Evolutionary conservation across 306 rosid genomes (phyloP), one percentile per base, ranked within the genome.

Genomic region (Luffa acutangula): DNA sequence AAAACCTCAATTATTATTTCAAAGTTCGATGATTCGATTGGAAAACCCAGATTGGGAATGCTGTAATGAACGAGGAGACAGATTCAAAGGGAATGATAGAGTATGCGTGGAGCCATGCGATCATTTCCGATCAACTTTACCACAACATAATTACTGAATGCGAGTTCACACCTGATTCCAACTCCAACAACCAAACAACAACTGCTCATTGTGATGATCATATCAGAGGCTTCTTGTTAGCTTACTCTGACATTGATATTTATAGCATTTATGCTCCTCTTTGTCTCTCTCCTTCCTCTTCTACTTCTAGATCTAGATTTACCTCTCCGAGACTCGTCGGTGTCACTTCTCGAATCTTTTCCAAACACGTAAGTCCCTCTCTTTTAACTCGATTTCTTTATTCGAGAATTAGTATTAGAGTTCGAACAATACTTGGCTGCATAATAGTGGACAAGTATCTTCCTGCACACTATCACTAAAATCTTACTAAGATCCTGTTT

Each of bases 71-170:
- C 58, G 90, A 76, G 25, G n/a, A 37, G 15, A 83, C 92, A 10
- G 92, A 91, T 37, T 18, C 9, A 7, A 69, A 39, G 1, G 96
- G 96, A 0, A 6, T 91, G 56, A 8, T 91, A 57, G 96, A 91
- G 25, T 91, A 85, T 48, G 91, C 91, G 1, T 87, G 91, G 89
- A 86, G 87, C 73, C 96, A 91, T 13, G 93, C 89, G 25, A 86
- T 89, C 1, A 81, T 91, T 52, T 89, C 96, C 0, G 93, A 87
- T 64, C 20, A 81, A 77, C 81, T 83, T 2, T 43, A 85, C 76
- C 0, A 75, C 31, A 81, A 74, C 4, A 80, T 89, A 21, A 18
- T 20, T 1, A 83, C 74, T 46, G 81, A 84, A 2, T 91, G 91
- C 74, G 65, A 76, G 42, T 63, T 84, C n/a, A 10, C 2, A 43